Percentiles rank a stretch among this genome's conserved stretches.
Evolutionary conservation across 2,329 filamentous ascomycete genomes (phyloP).

Genomic region (Aspergillus uvarum): DNA sequence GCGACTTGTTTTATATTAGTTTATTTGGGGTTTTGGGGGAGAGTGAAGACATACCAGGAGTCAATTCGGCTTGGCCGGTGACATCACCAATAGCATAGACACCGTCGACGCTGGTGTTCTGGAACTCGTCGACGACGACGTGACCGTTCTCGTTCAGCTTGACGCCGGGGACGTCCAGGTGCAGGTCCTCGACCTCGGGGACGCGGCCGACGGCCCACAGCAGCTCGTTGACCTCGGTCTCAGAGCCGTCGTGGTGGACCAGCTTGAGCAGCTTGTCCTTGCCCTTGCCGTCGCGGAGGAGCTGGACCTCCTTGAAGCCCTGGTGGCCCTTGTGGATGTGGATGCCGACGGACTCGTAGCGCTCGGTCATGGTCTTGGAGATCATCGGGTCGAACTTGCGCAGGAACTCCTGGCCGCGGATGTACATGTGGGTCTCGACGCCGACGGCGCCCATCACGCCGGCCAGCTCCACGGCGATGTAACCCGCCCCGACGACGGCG

Average conservation of each 20-base stretch:
- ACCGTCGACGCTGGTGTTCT: constrained; percentile 50
- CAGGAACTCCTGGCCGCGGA: constrained; percentile 49
- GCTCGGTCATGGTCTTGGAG: constrained; percentile 52
- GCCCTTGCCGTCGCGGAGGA: constrained; percentile 47
- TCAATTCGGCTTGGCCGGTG: constrained; percentile 52
- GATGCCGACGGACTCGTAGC: constrained; percentile 51
- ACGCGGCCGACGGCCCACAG: constrained; percentile 52
- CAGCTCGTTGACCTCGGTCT: constrained; percentile 50
- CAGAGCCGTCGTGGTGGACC: constrained; percentile 43
- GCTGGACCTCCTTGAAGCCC: constrained; percentile 50
- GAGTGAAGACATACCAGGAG: constrained; percentile 42
- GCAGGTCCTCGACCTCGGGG: constrained; percentile 47
- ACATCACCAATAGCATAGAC: constrained; percentile 54
- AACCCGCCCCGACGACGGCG: constrained; percentile 53
- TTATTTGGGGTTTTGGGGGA: not conserved
- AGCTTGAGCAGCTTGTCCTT: constrained; percentile 49
- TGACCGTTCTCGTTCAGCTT: constrained; percentile 42
- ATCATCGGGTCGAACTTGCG: constrained; percentile 55
- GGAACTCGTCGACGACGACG: constrained; percentile 50
- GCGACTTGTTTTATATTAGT: constrained; percentile 38
- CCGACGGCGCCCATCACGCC: constrained; percentile 52
- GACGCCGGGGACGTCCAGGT: constrained; percentile 44
- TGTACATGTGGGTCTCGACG: constrained; percentile 53
- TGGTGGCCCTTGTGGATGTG: constrained; percentile 49
- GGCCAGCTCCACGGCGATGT: constrained; percentile 53